Evolutionary conservation across 768 basidiomycete genomes (phyloP), one percentile per base, ranked within the genome.

Genomic region (Mycena galopus): DNA sequence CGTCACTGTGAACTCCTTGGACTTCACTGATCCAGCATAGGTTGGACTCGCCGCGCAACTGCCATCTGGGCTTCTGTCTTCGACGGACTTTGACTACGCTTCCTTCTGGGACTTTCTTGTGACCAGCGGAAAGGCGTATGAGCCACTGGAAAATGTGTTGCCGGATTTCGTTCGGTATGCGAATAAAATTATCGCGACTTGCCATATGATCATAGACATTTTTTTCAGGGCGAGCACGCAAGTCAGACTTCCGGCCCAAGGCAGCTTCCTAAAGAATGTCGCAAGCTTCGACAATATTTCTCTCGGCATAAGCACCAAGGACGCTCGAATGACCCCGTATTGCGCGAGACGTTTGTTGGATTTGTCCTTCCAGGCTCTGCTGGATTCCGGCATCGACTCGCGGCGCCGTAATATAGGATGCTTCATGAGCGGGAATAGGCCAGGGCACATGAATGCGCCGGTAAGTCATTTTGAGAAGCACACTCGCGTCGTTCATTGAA

Each of bases 61-160:
- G 44, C 69, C 69, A 35, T 70, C 69, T n/a, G 69, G 69, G 33
- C 19, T 23, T 6, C 30, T 35, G 30, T 64, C 62, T 33, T 57
- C 63, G 32, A 35, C 37, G 62, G 69, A 70, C 69, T 70, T 70
- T 11, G 62, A 70, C 56, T 70, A 70, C 62, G 32, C 39, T n/a
- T 64, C 69, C 14, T 70, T 70, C 56, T 70, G 69, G 69, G 62
- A 70, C 44, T 65, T 70, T 27, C 62, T 70, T 30, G 25, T 70
- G 32, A 51, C 29, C 29, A 19, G 69, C 39, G 47, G 56, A 37
- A 70, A 58, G 23, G 69, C 69, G 42, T 59, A 70, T 47, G 62
- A 70, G 29, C 62, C 69, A 39, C 27, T 65, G 69, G 47, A 65
- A 35, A 33, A 70, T 50, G 29, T 70, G 8, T 37, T 70, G 55